Percentiles rank a stretch among this genome's conserved stretches.
Conservation (phyloP, 345 rosid species). For the Eucalyptus regnans region DNA sequence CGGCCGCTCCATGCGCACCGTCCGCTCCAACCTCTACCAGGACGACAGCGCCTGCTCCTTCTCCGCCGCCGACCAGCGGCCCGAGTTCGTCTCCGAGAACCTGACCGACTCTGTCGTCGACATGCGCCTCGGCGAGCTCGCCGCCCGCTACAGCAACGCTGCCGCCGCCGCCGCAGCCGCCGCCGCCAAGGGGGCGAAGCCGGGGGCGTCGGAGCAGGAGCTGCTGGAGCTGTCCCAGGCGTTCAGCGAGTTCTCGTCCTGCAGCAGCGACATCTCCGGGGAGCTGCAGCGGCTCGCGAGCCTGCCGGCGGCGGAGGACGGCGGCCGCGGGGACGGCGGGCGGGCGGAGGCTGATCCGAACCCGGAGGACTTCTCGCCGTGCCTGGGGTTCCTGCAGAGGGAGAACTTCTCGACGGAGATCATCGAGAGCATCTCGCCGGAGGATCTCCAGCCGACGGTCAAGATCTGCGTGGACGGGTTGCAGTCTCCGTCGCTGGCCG, state of each 20-base stretch:
- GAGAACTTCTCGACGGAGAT: constrained; percentile 88
- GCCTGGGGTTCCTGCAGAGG: constrained; percentile 68
- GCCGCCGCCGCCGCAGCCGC: constrained; percentile 18
- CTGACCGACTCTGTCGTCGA: constrained; percentile 77
- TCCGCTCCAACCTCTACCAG: constrained; percentile 57
- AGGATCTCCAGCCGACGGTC: constrained; percentile 94
- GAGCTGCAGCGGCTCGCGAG: constrained; percentile 86
- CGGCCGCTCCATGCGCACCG: constrained; percentile 91
- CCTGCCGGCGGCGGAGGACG: constrained; percentile 36
- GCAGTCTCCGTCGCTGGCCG: constrained; percentile 52
- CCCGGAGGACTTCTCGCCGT: constrained; percentile 22
- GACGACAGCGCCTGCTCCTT: constrained; percentile 33
- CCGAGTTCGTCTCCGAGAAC: constrained; percentile 56
- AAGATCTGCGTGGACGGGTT: constrained; percentile 85
- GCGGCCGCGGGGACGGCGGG: constrained; percentile 4
- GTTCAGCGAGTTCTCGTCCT: constrained; percentile 82
- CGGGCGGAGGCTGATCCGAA: constrained; percentile 25
- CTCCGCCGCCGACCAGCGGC: constrained; percentile 17
- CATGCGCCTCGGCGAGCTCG: constrained; percentile 85
- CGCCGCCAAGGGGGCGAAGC: constrained; percentile 15
- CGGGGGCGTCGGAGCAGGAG: constrained; percentile 25
- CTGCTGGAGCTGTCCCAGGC: constrained; percentile 72
- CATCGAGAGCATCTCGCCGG: constrained; percentile 87
- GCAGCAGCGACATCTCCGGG: constrained; percentile 86
- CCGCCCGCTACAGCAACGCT: constrained; percentile 7